These are phyloP conservation scores for Teratosphaeria epicoccoides DNA, from an alignment of 2,329 filamentous ascomycete species.

Conservation along the genomic window DNA sequence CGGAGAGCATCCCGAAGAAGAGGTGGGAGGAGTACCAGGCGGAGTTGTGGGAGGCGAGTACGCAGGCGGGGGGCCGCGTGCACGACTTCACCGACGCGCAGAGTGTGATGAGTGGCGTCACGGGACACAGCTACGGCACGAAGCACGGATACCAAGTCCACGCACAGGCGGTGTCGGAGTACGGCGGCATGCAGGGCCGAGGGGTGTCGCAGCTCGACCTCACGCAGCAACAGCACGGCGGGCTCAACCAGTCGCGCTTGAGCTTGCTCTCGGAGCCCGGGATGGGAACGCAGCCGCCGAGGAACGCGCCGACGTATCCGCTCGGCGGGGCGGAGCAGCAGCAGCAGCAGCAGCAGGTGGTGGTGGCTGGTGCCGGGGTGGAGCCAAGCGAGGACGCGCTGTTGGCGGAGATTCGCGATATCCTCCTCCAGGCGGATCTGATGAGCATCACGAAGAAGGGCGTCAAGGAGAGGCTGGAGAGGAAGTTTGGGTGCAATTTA, in stretches of 20 bases:
- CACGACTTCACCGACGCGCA: conserved; percentile 47
- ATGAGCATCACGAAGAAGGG: conserved; percentile 99
- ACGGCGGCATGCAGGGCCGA: conserved; percentile 53
- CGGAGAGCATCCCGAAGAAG: conserved; percentile 84
- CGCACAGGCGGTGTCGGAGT: conserved; percentile 43
- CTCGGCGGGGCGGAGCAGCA: conserved; percentile 37
- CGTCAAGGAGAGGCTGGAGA: conserved; percentile 87
- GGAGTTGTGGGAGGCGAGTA: conserved; percentile 84
- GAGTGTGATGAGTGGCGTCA: conserved; percentile 80
- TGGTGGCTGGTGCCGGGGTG: conserved; percentile 47
- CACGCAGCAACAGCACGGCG: conserved; percentile 31
- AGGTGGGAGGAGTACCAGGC: conserved; percentile 99
- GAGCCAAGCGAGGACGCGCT: conserved; percentile 76
- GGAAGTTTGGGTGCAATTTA: conserved; percentile 74
- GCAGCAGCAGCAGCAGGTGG: conserved; percentile 41
- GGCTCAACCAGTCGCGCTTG: conserved; percentile 49
- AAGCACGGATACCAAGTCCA: conserved; percentile 44
- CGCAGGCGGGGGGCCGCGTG: conserved; percentile 45
- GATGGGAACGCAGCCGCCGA: conserved; percentile 13
- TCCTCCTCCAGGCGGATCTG: conserved; percentile 79
- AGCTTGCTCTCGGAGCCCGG: conserved; percentile 59
- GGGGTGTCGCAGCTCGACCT: conserved; percentile 39
- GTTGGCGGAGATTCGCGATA: conserved; percentile 87
- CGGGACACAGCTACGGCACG: conserved; percentile 63
- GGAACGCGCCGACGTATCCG: conserved; percentile 41